Evolutionary conservation across 192 early-diverging fungal species (phyloP), one percentile per base, ranked within the genome.

Genomic region (Irineochytrium annulatum): DNA sequence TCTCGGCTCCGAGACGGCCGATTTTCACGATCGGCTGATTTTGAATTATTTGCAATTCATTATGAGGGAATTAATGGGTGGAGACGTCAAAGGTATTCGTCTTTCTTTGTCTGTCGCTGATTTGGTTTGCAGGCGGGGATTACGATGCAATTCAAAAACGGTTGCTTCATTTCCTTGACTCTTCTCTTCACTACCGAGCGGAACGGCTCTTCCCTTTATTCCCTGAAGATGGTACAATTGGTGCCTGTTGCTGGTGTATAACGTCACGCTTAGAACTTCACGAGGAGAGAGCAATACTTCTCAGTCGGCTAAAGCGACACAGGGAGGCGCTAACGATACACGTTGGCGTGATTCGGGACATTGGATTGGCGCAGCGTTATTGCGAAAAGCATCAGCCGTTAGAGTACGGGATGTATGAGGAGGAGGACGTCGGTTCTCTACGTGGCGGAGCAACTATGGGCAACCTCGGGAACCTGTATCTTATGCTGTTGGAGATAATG

Each of bases 281-380:
- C 63, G 89, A 91, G 62, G 94, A 94, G 68, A 76, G 89, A 5
- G 88, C 88, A 0, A 74, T 90, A 30, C 71, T 95, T 8, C 75
- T 97, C 3, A 84, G 88, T 62, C 74, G 89, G 41, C 84, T 97
- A 52, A 88, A 87, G 8, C 85, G 89, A 44, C 92, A 95, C 55
- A 86, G 87, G 52, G 91, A 97, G 57, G 89, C 92, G 2, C 71
- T 97, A 26, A 68, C 77, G 43, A 83, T 95, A 57, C 86, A 90
- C 64, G 86, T 94, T 14, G 88, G 89, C 67, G 86, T 87, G 53
- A 73, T 97, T 26, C 67, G 75, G 19, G 87, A 87, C 62, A 83
- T 84, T 61, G 61, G 70, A 13, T 64, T 85, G 35, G 89, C 89
- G 30, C 79, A 89, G 63, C 78, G 81, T 82, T 87, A 61, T 62